phyloP scores from a whole-genome alignment of 805 yeast species.

The Scheffersomyces ergatensis region DNA sequence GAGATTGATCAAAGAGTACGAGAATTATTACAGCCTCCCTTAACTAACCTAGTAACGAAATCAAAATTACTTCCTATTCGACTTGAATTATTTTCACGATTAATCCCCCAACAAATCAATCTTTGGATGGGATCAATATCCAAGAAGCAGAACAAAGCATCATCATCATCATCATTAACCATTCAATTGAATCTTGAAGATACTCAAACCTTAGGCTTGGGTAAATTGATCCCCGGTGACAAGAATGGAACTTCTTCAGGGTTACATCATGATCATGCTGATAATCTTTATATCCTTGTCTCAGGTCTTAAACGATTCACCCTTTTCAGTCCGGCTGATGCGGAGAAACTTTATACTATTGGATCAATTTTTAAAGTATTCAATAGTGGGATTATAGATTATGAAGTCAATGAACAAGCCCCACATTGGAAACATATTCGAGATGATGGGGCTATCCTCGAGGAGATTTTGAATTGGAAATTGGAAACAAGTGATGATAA shows the following conservation, averaged over 20 bases:
- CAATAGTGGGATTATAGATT: slow-evolving; percentile 68
- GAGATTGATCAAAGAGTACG: slow-evolving; percentile 31
- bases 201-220: slow-evolving; percentile 30
- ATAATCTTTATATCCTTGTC: slow-evolving; percentile 62
- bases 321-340: slow-evolving; percentile 62
- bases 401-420: slow-evolving; percentile 49
- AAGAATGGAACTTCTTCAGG: slow-evolving; percentile 61
- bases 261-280: slow-evolving; percentile 79
- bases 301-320: slow-evolving; percentile 67
- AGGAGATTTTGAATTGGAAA: slow-evolving; percentile 47
- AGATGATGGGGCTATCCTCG: slow-evolving; percentile 59
- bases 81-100: slow-evolving; percentile 38
- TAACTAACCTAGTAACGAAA: slow-evolving; percentile 32
- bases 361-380: slow-evolving; percentile 56
- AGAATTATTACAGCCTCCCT: slow-evolving; percentile 62
- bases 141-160: slow-evolving; percentile 12
- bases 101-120: slow-evolving; percentile 70
- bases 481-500: slow-evolving; percentile 18
- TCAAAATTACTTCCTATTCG: slow-evolving; percentile 29
- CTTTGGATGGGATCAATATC: slow-evolving; percentile 60
- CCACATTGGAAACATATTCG: slow-evolving; percentile 63
- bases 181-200: slow-evolving; percentile 12
- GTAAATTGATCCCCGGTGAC: slow-evolving; percentile 54
- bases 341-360: slow-evolving; percentile 56
- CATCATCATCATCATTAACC: slow-evolving; percentile 6